Evolutionary conservation across 108 stramenopile species (phyloP).

Genomic region (Skeletonema menzelii): DNA sequence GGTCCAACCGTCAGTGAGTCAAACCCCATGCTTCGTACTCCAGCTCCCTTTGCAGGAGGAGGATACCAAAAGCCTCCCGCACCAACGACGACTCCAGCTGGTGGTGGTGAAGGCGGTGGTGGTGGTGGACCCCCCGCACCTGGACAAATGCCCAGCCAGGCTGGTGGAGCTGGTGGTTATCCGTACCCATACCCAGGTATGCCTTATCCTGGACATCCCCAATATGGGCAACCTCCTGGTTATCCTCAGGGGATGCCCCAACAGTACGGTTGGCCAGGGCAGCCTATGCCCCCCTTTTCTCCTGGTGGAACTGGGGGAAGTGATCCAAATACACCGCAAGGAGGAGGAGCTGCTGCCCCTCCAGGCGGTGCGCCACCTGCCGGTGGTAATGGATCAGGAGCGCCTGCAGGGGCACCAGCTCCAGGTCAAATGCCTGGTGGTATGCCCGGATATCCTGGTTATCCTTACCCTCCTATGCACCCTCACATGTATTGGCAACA

Average conservation of each 20-base stretch:
- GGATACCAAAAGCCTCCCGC: not conserved
- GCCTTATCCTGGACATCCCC: not conserved
- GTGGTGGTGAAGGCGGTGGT: not conserved
- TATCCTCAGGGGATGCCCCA: not conserved
- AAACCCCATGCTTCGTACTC: constrained; percentile 1
- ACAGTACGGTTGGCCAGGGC: not conserved
- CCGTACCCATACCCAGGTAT: not conserved
- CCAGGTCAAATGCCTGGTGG: not conserved
- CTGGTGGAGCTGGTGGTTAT: constrained; percentile 1
- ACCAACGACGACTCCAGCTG: not conserved
- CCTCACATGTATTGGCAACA: constrained; percentile 3
- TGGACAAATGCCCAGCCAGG: not conserved
- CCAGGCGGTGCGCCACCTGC: not conserved
- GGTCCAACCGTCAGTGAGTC: not conserved
- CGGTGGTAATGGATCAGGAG: not conserved
- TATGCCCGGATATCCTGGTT: constrained; percentile 3
- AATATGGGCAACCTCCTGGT: not conserved
- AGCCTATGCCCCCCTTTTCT: not conserved
- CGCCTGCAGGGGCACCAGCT: not conserved
- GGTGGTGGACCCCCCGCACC: not conserved
- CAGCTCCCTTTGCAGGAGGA: not conserved
- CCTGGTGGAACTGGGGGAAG: not conserved
- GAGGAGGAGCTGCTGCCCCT: not conserved
- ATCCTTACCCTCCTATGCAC: not conserved
- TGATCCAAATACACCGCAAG: not conserved